Evolutionary conservation across 2,329 filamentous ascomycete species (phyloP), one percentile per base, ranked within the genome.

Genomic region (Colletotrichum sp.): DNA sequence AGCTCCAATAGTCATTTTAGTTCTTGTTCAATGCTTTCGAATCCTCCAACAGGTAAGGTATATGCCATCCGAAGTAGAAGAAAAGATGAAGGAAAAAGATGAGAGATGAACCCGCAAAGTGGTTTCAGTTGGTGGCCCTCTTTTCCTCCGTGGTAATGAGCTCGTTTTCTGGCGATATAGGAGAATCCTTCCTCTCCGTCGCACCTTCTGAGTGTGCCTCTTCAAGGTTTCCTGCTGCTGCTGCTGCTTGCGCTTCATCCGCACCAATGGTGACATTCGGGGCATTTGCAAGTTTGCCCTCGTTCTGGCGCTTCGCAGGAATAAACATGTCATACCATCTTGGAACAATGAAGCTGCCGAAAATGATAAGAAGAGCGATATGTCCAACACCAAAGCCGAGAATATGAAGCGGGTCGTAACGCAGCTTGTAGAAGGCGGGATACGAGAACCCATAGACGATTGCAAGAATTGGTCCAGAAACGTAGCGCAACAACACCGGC

Each of bases 371-470:
- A 51, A 91, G 79, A 6, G 84, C 82, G 21, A 88, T 67, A 72
- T 89, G 86, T 2, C 84, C 86, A 18, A 89, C 79, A 6, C 82
- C 83, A 76, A 90, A 90, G 0, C 87, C 88, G 7, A 87, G 79
- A 31, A 89, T 86, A 77, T 87, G 85, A 31, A 89, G 81, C 7
- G 88, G 87, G 68, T 89, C 88, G 61, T 88, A 83, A 3, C 86
- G 84, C 9, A 87, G 77, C 33, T 82, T 77, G 74, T 88, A 82
- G 74, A 89, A 90, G 12, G 84, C 82, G 0, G 87, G 86, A 73
- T 89, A 90, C 2, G 87, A 84, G 78, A 90, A 89, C 65, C 84
- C 85, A 77, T 86, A 88, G 66, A 90, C 85, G 73, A 90, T 89
- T 68, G 84, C 84, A 2, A 89, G 82, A 21, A 88, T 84, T 0